Base-by-base conservation (phyloP, 306 rosid species). In the Lathyrus sativus region DNA sequence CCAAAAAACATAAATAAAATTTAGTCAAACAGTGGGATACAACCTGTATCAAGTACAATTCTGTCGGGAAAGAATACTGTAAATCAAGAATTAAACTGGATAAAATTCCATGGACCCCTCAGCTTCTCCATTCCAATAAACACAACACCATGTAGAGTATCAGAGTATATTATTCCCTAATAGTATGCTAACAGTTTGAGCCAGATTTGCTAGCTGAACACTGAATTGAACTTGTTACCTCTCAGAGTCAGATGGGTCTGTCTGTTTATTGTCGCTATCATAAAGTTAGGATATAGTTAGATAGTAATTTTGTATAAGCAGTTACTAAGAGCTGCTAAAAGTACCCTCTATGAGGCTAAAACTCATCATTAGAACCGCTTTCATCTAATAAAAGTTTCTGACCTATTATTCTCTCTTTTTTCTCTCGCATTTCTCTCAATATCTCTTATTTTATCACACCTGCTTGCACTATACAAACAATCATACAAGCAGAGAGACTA, bases 1-100 rank as follows among this genome's bases (percentile, higher is more conserved):
- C 67, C 72, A 54, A 31, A 41, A 12, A 56, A 51, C 24, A 18
- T 19, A 19, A 18, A 51, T 51, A 51, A 51, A 18, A 19, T 28
- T 5, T 18, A 18, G 13, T 51, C 57, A 51, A 18, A 3, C 28
- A 17, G 18, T 49, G 55, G 56, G 12, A 51, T 51, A 51, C 57
- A 51, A 19, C 55, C 55, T 17, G 26, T 49, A 17, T 49, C 55
- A 7, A 18, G 24, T 7, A 49, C 57, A 19, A 51, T 9, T 18
- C 26, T 3, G 15, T 48, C 22, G 6, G 18, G 13, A 51, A 51
- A 51, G 57, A 51, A 51, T 51, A 19, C 29, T 51, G 57, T 51
- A 51, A 51, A 18, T 18, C 57, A 18, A 51, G 57, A 51, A 51
- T 51, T 13, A 18, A 51, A 51, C 29, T 51, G 28, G 28, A 51